A percentile compares a stretch with the other conserved stretches of the same genome.
Conservation (phyloP, 495 filamentous ascomycete species). For the Podospora bellae-mahoneyi region DNA sequence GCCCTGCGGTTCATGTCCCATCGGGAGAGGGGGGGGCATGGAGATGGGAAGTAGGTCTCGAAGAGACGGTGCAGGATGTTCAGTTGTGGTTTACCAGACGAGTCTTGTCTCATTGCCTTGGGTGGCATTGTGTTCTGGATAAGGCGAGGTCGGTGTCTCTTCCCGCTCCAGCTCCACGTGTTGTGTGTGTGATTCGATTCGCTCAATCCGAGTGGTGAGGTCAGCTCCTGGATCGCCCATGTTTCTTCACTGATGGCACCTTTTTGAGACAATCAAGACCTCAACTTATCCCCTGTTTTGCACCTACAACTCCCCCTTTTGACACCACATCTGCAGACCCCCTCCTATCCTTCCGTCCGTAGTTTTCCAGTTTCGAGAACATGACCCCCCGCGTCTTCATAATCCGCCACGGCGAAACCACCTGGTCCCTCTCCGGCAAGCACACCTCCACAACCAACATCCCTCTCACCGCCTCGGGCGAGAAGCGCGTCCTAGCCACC, state of each 20-base stretch:
- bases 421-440: slow-evolving; percentile 91
- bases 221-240: not conserved
- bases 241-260: not conserved
- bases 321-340: no score
- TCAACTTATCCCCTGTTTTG: not conserved
- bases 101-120: not conserved
- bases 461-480: slow-evolving; percentile 79
- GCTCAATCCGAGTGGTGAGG: not conserved
- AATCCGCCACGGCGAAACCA: slow-evolving; percentile 88
- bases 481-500: slow-evolving; percentile 77
- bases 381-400: slow-evolving; percentile 81
- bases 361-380: not conserved
- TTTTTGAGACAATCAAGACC: not conserved
- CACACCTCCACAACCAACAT: slow-evolving; percentile 89
- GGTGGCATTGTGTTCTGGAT: not conserved
- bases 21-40: not conserved
- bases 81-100: not conserved
- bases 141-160: not conserved
- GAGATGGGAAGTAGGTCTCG: not conserved
- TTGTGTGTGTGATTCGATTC: not conserved
- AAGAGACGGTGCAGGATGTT: not conserved
- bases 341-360: not conserved
- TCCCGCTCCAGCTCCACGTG: not conserved
- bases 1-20: not conserved
- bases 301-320: not conserved